Base-by-base conservation (phyloP, 202 grass and related monocot species). In the Musa balbisiana region DNA sequence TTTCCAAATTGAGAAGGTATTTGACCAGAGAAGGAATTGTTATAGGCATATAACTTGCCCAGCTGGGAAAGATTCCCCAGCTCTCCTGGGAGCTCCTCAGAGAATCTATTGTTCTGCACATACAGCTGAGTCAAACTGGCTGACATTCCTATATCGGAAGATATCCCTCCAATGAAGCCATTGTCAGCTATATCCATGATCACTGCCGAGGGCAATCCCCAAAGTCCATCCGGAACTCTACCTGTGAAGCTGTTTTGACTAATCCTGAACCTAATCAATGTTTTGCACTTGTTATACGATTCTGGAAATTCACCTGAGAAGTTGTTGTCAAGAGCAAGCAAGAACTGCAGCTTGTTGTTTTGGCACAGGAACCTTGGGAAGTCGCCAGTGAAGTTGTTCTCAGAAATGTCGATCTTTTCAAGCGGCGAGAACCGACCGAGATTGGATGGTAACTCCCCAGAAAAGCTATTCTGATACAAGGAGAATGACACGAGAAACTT, bases 141-240 rank as follows among this genome's bases (percentile, higher is more conserved):
- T 67, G 95, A 92, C 88, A 88, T 59, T 21, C 73, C 77, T 86
- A 99, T 88, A 23, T 92, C 80, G 71, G 88, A 88, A 88, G 87
- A 88, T 83, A 99, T 90, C 2, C 69, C 58, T 49, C 95, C 91
- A 65, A 24, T 17, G 84, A 99, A 99, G 67, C 55, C 63, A 69
- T 99, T 99, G 74, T 92, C 76, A 3, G 87, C 84, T 17, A 99
- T 78, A 80, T 99, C 91, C 80, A 99, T 94, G 27, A 99, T 94
- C 14, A 89, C 87, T 62, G 83, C 95, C 90, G 86, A 80, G 82
- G 95, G 95, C 43, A 99, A 75, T 70, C 83, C 85, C 95, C 95
- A 99, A 15, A 94, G 62, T 11, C 78, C 85, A 85, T 76, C 15
- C 52, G 87, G 76, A 80, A 94, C 74, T 33, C 33, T 87, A 27